A percentile compares a stretch with the other conserved stretches of the same genome.
Evolutionary conservation across 306 rosid genomes (phyloP).

Genomic region (Dryas drummondii): DNA sequence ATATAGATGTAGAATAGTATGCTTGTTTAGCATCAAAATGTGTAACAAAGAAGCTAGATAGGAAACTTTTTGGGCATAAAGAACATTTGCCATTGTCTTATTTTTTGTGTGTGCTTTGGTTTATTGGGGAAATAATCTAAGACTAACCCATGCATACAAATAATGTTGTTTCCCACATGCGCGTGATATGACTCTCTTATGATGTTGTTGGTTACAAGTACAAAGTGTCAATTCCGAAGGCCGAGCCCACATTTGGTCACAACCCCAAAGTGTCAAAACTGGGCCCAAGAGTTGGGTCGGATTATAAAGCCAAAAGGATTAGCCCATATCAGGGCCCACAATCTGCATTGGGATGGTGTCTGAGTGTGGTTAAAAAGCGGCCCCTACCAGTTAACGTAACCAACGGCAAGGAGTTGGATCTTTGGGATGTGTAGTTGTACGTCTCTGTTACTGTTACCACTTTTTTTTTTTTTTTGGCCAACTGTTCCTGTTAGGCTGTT

Average conservation of each 20-base stretch:
- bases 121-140: neutral
- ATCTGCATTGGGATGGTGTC: neutral
- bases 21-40: neutral
- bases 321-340: neutral
- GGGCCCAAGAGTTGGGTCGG: constrained; percentile 12
- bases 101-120: neutral
- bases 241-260: neutral
- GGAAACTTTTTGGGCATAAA: neutral
- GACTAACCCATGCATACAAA: neutral
- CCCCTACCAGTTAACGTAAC: neutral
- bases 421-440: constrained; percentile 1
- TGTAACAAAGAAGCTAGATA: neutral
- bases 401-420: neutral
- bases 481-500: neutral
- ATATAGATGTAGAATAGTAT: neutral
- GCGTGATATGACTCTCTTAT: neutral
- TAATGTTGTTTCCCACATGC: constrained; percentile 11
- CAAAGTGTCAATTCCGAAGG: neutral
- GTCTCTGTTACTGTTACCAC: neutral
- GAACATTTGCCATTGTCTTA: neutral
- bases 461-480: too few species aligned
- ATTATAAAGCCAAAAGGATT: neutral
- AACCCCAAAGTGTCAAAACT: neutral
- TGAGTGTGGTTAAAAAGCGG: neutral
- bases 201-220: neutral